phyloP scores from a whole-genome alignment of 108 stramenopile genomes.

The Licmophora abbreviata region DNA sequence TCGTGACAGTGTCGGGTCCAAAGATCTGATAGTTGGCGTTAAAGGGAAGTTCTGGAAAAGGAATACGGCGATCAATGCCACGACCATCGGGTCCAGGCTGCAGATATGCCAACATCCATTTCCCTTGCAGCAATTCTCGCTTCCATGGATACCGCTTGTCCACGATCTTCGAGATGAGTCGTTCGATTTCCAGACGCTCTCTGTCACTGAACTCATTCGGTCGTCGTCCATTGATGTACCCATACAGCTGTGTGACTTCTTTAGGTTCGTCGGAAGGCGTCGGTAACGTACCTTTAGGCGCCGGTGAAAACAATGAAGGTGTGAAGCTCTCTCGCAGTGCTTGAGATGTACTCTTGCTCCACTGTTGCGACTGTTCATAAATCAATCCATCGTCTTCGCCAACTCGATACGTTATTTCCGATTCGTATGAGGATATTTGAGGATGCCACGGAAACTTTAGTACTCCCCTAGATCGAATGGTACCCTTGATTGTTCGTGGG shows the following conservation, averaged over 20 bases:
- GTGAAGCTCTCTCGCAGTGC: slow-evolving; percentile 48
- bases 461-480: slow-evolving; percentile 37
- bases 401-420: slow-evolving; percentile 27
- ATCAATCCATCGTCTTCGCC: slow-evolving; percentile 30
- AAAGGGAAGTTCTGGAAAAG: slow-evolving; percentile 42
- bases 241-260: slow-evolving; percentile 19
- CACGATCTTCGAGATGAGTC: slow-evolving; percentile 17
- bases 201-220: slow-evolving; percentile 23
- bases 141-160: slow-evolving; percentile 4
- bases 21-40: slow-evolving; percentile 43
- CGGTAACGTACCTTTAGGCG: slow-evolving; percentile 5
- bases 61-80: slow-evolving; percentile 44
- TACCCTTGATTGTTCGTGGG: slow-evolving; percentile 19
- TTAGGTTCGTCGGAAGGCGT: slow-evolving; percentile 14
- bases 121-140: slow-evolving; percentile 17
- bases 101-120: slow-evolving; percentile 32
- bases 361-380: slow-evolving; percentile 32
- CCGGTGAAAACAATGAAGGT: slow-evolving; percentile 17
- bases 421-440: slow-evolving; percentile 37
- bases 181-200: slow-evolving; percentile 21
- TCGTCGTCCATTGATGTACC: slow-evolving; percentile 26
- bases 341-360: slow-evolving; percentile 31
- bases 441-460: slow-evolving; percentile 41
- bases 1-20: slow-evolving; percentile 11
- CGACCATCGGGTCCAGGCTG: slow-evolving; percentile 38